Evolutionary conservation across 2,329 filamentous ascomycete species (phyloP), one percentile per base, ranked within the genome.

Genomic region (Aspergillus proliferans): DNA sequence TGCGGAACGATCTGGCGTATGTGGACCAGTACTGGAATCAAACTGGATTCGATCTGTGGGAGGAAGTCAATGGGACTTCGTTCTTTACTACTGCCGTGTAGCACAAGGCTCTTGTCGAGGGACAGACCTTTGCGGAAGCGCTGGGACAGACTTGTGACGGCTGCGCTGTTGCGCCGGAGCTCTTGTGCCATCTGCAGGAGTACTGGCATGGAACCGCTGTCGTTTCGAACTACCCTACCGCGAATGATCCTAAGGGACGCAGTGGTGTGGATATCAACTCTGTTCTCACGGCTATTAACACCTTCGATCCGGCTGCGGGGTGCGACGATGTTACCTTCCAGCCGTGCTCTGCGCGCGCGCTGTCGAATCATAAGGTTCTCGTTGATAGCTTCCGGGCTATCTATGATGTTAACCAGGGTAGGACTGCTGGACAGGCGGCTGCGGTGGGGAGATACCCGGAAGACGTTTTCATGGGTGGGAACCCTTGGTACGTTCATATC

Each of bases 41-140:
- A 14, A 76, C 73, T 3, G 74, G 74, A 3, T 92, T 83, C 58
- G 88, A 93, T 65, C 76, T 93, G 2, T 92, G 87, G 88, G 88
- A 92, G 64, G 87, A 92, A 64, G 81, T 90, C 12, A 73, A 76
- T 22, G 85, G 86, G 38, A 83, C 80, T 22, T 88, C 86, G 2
- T 92, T 89, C 73, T 92, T 91, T 68, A 91, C 87, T 2, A 71
- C 82, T 19, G 80, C 82, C 6, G 77, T 79, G 41, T 81, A 87
- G 53, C 82, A 90, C 64, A 80, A 86, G 56, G 76, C 81, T 59
- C 60, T 76, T 55, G 65, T 75, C 5, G 57, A 68, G 69, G 87
- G 87, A 4, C 78, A 74, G 46, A 74, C 76, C 2, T 74, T 91
- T n/a, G 86, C 87, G 6, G 66, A 70, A 18, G 71, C 75, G 12